These are phyloP conservation scores for Coemansia sp. DNA, from an alignment of 192 early-diverging fungal genomes.

Conservation along the genomic window DNA sequence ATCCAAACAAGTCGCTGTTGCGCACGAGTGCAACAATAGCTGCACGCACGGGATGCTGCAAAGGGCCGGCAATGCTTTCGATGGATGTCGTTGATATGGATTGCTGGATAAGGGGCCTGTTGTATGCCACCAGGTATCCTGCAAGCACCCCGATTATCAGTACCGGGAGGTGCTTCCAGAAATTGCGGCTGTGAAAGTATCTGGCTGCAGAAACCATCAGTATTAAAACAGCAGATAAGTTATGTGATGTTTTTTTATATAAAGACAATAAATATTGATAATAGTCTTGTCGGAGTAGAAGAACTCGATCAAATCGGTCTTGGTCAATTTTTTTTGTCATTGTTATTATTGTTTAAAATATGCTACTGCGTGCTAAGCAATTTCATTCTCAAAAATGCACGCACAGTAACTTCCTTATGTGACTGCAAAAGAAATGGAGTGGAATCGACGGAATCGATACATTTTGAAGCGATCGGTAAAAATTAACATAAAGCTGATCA, in stretches of 20 bases:
- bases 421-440: no score
- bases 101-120: background rate
- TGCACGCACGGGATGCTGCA: constrained; percentile 46
- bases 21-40: constrained; percentile 67
- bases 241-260: no score
- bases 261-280: no score
- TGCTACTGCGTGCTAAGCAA: background rate
- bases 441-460: no score
- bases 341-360: background rate
- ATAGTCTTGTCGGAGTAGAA: no score
- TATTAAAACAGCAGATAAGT: background rate
- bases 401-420: no score
- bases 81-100: background rate
- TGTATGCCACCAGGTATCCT: constrained; percentile 28
- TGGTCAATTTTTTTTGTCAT: no score
- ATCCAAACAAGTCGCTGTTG: constrained; percentile 65
- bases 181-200: constrained; percentile 4
- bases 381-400: background rate
- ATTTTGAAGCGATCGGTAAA: no score
- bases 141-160: constrained; percentile 23
- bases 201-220: background rate
- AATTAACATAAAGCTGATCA: no score
- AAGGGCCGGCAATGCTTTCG: background rate
- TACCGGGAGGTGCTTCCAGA: constrained; percentile 28
- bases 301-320: no score